Evolutionary conservation across 192 early-diverging fungal species (phyloP).

Genomic region (Obelidium mucronatum): DNA sequence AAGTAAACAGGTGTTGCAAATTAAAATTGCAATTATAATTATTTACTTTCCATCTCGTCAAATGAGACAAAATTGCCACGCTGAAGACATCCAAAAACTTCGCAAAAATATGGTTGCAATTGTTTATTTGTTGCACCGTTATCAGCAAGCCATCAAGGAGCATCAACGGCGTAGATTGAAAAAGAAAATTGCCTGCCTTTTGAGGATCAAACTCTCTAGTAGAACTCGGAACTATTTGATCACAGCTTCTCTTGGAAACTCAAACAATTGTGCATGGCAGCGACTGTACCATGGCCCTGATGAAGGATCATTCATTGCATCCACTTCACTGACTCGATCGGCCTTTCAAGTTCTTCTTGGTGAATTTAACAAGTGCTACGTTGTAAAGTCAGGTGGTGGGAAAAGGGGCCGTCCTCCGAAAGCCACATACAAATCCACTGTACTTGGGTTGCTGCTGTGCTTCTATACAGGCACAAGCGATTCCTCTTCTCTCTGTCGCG

Average conservation of each 20-base stretch:
- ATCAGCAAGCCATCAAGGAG: too few relatives aligned
- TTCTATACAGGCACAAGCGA: conserved; percentile 30
- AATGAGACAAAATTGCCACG: too few relatives aligned
- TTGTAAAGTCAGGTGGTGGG: conserved; percentile 21
- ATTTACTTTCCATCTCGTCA: too few relatives aligned
- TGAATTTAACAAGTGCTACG: conserved; percentile 25
- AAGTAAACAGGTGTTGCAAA: too few relatives aligned
- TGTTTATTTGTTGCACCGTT: too few relatives aligned
- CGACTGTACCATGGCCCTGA: background rate
- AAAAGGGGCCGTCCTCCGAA: conserved; percentile 5
- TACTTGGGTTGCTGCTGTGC: conserved; percentile 32
- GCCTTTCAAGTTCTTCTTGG: conserved; percentile 22
- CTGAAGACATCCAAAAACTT: too few relatives aligned
- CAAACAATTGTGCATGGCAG: background rate
- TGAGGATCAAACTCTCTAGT: background rate
- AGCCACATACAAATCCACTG: conserved; percentile 7
- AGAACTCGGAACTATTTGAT: background rate
- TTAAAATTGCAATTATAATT: too few relatives aligned
- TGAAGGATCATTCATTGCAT: conserved; percentile 20
- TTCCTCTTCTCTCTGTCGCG: background rate
- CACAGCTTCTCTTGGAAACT: background rate
- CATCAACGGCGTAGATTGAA: too few relatives aligned
- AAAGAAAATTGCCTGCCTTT: too few relatives aligned
- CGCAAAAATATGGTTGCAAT: too few relatives aligned
- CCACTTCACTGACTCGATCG: background rate